Conservation (phyloP, 352 stramenopile species). For the Phytophthora quininea region DNA sequence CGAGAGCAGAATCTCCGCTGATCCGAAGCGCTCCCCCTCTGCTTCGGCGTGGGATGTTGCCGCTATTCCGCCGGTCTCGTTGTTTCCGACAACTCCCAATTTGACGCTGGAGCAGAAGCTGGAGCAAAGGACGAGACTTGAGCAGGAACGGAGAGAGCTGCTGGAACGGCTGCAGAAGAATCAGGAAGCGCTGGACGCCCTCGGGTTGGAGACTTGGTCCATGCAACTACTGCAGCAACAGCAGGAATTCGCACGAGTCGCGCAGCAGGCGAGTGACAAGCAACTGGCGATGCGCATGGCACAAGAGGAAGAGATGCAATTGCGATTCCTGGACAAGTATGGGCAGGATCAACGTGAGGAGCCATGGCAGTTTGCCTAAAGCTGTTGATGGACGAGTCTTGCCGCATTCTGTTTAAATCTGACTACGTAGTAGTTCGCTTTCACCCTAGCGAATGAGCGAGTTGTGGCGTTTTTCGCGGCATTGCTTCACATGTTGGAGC, state of each 20-base stretch:
- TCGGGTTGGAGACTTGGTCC: conserved; percentile 29
- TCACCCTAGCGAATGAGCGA: no score
- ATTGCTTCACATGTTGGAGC: no score
- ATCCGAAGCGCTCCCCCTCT: conserved; percentile 7
- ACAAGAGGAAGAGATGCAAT: conserved; percentile 29
- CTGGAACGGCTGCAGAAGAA: conserved; percentile 27
- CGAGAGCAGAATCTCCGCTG: conserved; percentile 3
- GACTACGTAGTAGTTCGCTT: no score
- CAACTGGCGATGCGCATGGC: conserved; percentile 35
- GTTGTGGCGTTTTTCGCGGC: no score
- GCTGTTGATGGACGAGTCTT: neutral
- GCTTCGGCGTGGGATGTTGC: conserved; percentile 19
- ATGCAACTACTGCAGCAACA: conserved; percentile 29
- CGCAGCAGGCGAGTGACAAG: conserved; percentile 31
- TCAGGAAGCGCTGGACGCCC: conserved; percentile 29
- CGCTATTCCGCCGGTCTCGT: conserved; percentile 11
- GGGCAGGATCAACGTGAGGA: conserved; percentile 28
- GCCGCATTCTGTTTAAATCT: neutral
- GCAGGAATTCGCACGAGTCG: conserved; percentile 18
- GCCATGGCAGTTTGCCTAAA: conserved; percentile 21
- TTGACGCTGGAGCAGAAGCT: conserved; percentile 29
- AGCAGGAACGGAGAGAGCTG: conserved; percentile 31
- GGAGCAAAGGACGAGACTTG: conserved; percentile 25
- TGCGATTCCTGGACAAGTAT: conserved; percentile 24
- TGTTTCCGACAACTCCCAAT: conserved; percentile 24